Conservation (phyloP, 768 basidiomycete genomes). For the Mycena filopes region DNA sequence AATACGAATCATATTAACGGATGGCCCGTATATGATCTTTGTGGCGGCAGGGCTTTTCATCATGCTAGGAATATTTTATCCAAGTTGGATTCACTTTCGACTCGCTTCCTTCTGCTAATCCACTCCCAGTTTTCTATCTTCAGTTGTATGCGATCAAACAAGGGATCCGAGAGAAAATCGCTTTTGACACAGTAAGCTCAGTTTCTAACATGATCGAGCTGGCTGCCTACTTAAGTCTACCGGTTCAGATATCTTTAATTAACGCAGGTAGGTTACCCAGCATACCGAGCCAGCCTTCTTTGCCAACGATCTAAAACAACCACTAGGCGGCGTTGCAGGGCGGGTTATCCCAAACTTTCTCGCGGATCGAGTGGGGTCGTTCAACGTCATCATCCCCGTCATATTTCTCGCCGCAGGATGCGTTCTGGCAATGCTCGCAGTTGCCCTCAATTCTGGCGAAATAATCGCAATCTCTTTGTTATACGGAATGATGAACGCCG, state of each 20-base stretch:
- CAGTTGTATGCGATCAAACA: conserved; percentile 22
- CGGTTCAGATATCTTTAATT: conserved; percentile 11
- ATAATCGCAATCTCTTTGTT: conserved; percentile 15
- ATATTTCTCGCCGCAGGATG: conserved; percentile 16
- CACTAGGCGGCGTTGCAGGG: conserved; percentile 12
- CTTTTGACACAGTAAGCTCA: conserved; percentile 23
- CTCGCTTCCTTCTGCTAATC: neutral
- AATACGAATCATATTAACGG: conserved; percentile 1
- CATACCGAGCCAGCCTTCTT: neutral
- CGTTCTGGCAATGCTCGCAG: conserved; percentile 14
- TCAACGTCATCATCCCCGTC: conserved; percentile 20
- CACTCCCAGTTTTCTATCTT: conserved; percentile 23
- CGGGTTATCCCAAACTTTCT: conserved; percentile 14
- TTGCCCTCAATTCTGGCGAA: neutral
- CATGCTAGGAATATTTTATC: conserved; percentile 27
- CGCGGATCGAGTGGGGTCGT: conserved; percentile 18
- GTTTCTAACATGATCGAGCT: too few relatives aligned
- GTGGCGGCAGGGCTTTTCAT: conserved; percentile 20
- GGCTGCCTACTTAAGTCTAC: neutral
- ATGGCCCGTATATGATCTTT: conserved; percentile 20
- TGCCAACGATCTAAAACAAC: neutral
- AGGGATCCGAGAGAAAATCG: conserved; percentile 16
- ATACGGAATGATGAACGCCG: conserved; percentile 26
- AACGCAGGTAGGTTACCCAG: conserved; percentile 6
- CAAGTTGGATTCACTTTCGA: neutral